These are phyloP conservation scores for Metschnikowia hibisci DNA, from an alignment of 805 yeast genomes.

Conservation along the genomic window DNA sequence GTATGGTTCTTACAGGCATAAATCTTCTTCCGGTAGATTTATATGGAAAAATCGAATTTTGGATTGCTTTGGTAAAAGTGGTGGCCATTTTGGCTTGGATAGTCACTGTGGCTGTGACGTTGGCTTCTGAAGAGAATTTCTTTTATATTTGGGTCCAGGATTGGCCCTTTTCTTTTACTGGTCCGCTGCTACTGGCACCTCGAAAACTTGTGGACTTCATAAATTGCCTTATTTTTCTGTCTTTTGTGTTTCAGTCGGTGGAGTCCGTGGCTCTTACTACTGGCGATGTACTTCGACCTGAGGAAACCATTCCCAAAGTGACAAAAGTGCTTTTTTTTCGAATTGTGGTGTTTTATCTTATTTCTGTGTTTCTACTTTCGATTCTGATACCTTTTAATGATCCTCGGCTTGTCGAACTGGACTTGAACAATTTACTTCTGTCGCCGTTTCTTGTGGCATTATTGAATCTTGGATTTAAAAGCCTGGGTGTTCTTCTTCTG, in stretches of 20 bases:
- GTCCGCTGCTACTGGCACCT: constrained; percentile 1
- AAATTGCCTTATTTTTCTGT: constrained; percentile 15
- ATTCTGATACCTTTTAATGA: constrained; percentile 14
- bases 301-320: constrained; percentile 13
- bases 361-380: constrained; percentile 16
- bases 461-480: constrained; percentile 14
- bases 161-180: constrained; percentile 11
- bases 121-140: constrained; percentile 4
- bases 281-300: constrained; percentile 16
- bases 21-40: constrained; percentile 22
- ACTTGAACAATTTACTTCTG: constrained; percentile 14
- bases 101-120: constrained; percentile 4
- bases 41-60: constrained; percentile 21
- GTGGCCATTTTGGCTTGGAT: constrained; percentile 21
- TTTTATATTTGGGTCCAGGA: constrained; percentile 11
- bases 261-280: constrained; percentile 19
- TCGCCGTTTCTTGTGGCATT: constrained; percentile 26
- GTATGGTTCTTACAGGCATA: constrained; percentile 17
- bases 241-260: constrained; percentile 20
- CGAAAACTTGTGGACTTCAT: constrained; percentile 5
- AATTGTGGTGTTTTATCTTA: constrained; percentile 17
- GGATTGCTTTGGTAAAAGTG: constrained; percentile 20
- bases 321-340: constrained; percentile 15
- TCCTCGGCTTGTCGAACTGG: constrained; percentile 9
- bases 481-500: constrained; percentile 12